phyloP scores from a whole-genome alignment of 257 asterid genomes.

The Linaria vulgaris region DNA sequence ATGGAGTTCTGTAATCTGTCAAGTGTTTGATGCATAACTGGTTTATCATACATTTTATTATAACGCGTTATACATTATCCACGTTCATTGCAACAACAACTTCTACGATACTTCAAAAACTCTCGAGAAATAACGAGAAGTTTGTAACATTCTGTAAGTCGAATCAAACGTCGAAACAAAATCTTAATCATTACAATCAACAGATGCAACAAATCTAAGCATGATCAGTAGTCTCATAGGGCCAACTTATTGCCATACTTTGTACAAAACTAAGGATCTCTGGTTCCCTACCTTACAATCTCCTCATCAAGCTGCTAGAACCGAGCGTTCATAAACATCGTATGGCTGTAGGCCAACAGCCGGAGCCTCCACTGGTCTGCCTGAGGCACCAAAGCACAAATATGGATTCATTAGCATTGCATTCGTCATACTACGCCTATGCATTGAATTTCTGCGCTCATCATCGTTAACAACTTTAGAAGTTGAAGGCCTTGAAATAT shows the following conservation, averaged over 20 bases:
- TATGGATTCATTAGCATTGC: constrained; percentile 56
- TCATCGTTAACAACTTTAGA: constrained; percentile 29
- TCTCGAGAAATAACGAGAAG: no score
- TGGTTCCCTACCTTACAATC: not conserved
- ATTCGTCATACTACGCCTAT: constrained; percentile 35
- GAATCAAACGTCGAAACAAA: no score
- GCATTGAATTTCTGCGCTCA: constrained; percentile 30
- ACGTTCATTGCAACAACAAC: no score
- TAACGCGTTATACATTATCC: no score
- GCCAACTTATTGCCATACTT: constrained; percentile 10
- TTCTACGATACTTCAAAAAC: no score
- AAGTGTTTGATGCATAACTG: no score
- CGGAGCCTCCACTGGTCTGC: constrained; percentile 31
- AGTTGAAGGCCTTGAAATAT: constrained; percentile 40
- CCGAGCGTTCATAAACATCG: constrained; percentile 54
- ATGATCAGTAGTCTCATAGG: constrained; percentile 5
- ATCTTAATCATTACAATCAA: not conserved
- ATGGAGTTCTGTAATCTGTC: no score
- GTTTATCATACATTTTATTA: no score
- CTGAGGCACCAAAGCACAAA: constrained; percentile 65
- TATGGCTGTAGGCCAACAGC: constrained; percentile 37
- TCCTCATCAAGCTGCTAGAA: constrained; percentile 47
- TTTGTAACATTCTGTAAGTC: no score
- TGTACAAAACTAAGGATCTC: constrained; percentile 23
- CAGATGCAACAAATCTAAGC: constrained; percentile 3